Percentiles rank a stretch among this genome's conserved stretches.
These are phyloP conservation scores for Camelina hispida DNA, from an alignment of 345 rosid genomes.

Conservation along the genomic window DNA sequence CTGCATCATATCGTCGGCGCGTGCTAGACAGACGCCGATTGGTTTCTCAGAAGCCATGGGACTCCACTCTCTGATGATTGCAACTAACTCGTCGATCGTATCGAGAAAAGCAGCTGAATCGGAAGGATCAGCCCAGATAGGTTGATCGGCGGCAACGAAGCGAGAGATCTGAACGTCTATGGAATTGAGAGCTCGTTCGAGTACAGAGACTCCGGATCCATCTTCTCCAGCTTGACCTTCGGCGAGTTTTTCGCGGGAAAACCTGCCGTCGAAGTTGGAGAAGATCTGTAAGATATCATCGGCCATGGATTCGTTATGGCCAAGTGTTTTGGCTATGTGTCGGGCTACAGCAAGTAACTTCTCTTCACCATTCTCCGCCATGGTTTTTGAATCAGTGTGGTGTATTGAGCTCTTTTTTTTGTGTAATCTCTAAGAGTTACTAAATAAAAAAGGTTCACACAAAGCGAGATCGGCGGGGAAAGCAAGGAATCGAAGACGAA, in stretches of 20 bases:
- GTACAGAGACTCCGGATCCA: constrained; percentile 51
- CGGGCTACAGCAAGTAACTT: constrained; percentile 86
- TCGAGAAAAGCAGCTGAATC: constrained; percentile 79
- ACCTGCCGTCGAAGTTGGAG: constrained; percentile 87
- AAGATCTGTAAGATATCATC: constrained; percentile 92
- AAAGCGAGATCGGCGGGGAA: constrained; percentile 31
- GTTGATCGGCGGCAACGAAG: constrained; percentile 62
- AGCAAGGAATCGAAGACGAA: constrained; percentile 39
- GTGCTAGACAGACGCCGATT: constrained; percentile 55
- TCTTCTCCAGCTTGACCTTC: constrained; percentile 49
- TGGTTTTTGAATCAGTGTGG: constrained; percentile 21
- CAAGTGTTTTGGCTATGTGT: constrained; percentile 90
- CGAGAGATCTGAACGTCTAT: constrained; percentile 79
- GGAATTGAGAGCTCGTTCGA: constrained; percentile 58
- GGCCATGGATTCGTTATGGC: constrained; percentile 80
- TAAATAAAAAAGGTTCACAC: constrained; percentile 11
- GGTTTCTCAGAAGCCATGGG: constrained; percentile 60
- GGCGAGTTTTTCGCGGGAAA: constrained; percentile 79
- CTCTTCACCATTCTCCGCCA: constrained; percentile 88
- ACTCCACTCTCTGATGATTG: constrained; percentile 56
- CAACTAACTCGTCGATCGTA: constrained; percentile 69
- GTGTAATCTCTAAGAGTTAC: constrained; percentile 6
- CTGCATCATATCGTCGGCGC: constrained; percentile 83
- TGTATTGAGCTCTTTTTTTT: not conserved
- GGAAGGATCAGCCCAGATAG: constrained; percentile 86